phyloP scores from a whole-genome alignment of 768 basidiomycete genomes.

The Naganishia vaughanmartiniae region DNA sequence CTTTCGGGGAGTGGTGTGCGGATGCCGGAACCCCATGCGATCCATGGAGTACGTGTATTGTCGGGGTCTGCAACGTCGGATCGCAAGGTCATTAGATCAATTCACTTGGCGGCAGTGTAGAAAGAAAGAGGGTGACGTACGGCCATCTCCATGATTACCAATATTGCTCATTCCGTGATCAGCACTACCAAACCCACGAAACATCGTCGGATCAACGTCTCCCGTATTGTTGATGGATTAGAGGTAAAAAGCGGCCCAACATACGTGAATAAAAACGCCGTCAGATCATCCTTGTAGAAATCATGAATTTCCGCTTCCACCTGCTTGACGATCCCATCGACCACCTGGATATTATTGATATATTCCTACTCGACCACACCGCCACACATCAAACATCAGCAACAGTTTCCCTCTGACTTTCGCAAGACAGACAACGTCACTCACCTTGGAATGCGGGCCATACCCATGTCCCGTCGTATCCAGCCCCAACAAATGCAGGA shows the following conservation, averaged over 20 bases:
- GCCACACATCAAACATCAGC: neutral
- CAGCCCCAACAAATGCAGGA: constrained; percentile 76
- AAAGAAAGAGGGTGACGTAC: neutral
- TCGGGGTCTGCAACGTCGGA: constrained; percentile 61
- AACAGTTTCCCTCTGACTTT: neutral
- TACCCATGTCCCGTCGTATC: constrained; percentile 87
- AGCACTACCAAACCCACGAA: constrained; percentile 72
- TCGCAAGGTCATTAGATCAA: too few species aligned
- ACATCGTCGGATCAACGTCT: constrained; percentile 51
- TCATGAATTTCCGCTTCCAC: constrained; percentile 63
- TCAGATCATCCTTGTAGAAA: constrained; percentile 66
- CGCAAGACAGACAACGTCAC: too few species aligned
- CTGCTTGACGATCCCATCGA: constrained; percentile 69
- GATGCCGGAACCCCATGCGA: constrained; percentile 77
- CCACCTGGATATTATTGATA: constrained; percentile 75
- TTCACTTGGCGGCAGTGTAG: too few species aligned
- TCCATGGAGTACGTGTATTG: constrained; percentile 77
- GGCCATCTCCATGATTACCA: constrained; percentile 83
- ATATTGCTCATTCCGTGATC: constrained; percentile 88
- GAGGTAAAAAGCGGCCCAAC: neutral
- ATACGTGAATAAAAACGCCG: constrained; percentile 28
- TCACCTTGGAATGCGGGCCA: constrained; percentile 71
- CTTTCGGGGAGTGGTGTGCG: constrained; percentile 64
- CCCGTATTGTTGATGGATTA: too few species aligned
- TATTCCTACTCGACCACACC: constrained; percentile 64